Percentiles rank a stretch among this genome's conserved stretches.
Conservation (phyloP, 208 protist genomes). For the Trypanosoma cruzi region DNA sequence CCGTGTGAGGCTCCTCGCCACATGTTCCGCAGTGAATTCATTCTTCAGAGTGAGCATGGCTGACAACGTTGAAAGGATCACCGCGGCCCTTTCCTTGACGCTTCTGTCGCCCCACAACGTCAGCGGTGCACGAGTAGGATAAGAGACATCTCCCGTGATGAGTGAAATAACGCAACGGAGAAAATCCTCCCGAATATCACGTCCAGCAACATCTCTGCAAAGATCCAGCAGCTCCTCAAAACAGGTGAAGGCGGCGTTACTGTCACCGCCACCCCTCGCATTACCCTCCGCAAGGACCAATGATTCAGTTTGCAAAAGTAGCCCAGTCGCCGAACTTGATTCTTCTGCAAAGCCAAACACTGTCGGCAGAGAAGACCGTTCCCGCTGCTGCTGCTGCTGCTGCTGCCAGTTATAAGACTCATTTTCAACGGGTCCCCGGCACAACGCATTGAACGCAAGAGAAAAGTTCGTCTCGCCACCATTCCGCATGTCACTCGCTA, state of each 20-base stretch:
- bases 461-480: slow-evolving; percentile 28
- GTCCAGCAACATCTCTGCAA: slow-evolving; percentile 5
- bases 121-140: background rate
- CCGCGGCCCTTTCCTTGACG: slow-evolving; percentile 5
- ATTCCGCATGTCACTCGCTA: background rate
- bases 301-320: background rate
- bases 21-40: slow-evolving; percentile 19
- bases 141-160: background rate
- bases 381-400: slow-evolving; percentile 1
- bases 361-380: background rate
- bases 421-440: background rate
- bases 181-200: slow-evolving; percentile 9
- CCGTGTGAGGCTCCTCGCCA: slow-evolving; percentile 56
- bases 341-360: slow-evolving; percentile 23
- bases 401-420: background rate
- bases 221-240: slow-evolving; percentile 30
- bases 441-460: slow-evolving; percentile 25
- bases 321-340: background rate
- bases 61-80: slow-evolving; percentile 22
- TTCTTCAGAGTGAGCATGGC: slow-evolving; percentile 23
- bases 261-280: background rate
- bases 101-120: background rate
- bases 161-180: slow-evolving; percentile 6
- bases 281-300: background rate
- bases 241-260: background rate